Base-by-base conservation (phyloP, 2,329 filamentous ascomycete species). In the Dissoconium aciculare region DNA sequence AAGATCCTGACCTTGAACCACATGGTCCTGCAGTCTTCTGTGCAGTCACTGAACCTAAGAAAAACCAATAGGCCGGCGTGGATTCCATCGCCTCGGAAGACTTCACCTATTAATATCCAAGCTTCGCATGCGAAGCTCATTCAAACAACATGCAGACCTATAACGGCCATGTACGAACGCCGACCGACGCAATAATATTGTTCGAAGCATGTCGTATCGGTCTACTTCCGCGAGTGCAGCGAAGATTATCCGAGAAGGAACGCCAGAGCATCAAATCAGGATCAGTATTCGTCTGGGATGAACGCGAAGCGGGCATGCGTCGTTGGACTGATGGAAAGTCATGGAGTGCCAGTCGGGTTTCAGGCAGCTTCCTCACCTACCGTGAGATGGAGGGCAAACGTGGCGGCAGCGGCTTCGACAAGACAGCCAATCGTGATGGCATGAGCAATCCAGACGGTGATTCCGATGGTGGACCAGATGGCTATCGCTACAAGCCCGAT, bases 281-380 rank as follows among this genome's bases (percentile, higher is more conserved):
- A 26, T 98, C 89, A 0, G 87, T 98, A 3, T 98, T 95, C 50
- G 89, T 98, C n/a, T 98, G 89, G 89, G 89, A 98, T 56, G 89
- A 98, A 64, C 69, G 87, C 46, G 89, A 98, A 63, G 89, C 89
- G 8, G 89, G 89, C 43, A 98, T 98, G 89, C 71, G 89, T 50
- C 69, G 89, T 56, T 98, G 89, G 89, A 98, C 89, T 1, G 89
- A 98, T 48, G 89, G 89, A 34, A 98, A 98, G 57, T 95, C 87
- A 19, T 98, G 89, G 89, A 95, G 87, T 51, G 89, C 89, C 17
- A 95, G 87, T 59, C 74, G 89, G 39, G 89, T 98, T 1, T 95
- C 87, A 0, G 89, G 89, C 30, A 95, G 89, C 61, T 98, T 98
- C 55, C 59, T 98, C 37, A 95, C 89, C 5, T 98, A 98, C 52